Evolutionary conservation across 2,329 filamentous ascomycete species (phyloP).

Genomic region (Didymella pinodella): DNA sequence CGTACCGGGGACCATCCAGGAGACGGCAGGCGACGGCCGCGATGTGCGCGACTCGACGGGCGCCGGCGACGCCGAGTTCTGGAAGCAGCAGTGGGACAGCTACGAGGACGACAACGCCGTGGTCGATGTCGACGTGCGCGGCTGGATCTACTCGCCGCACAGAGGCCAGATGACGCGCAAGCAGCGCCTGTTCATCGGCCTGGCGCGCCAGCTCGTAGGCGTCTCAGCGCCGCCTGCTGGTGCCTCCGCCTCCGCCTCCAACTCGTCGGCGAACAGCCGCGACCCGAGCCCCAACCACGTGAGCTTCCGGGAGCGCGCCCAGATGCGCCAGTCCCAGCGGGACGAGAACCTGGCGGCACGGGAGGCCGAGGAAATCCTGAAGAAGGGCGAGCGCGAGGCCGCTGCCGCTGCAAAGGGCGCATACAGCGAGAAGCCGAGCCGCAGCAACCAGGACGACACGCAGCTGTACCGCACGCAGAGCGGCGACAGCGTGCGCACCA

Average conservation of each 20-base stretch:
- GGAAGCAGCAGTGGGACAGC: constrained; percentile 79
- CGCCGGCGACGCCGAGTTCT: constrained; percentile 74
- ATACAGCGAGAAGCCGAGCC: constrained; percentile 72
- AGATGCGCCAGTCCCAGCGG: constrained; percentile 60
- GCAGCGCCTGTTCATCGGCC: constrained; percentile 83
- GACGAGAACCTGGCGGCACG: constrained; percentile 73
- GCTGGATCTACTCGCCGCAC: constrained; percentile 92
- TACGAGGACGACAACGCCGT: constrained; percentile 84
- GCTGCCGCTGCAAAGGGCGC: constrained; percentile 73
- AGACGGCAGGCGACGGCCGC: constrained; percentile 51
- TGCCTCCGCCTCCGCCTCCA: constrained; percentile 43
- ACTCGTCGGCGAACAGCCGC: constrained; percentile 53
- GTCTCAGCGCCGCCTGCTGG: constrained; percentile 71
- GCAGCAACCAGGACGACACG: constrained; percentile 55
- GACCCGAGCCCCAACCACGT: constrained; percentile 53
- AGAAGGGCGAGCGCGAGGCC: constrained; percentile 74
- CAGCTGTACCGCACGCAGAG: constrained; percentile 51
- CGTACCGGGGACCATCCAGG: constrained; percentile 49
- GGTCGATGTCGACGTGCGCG: constrained; percentile 92
- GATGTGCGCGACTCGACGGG: constrained; percentile 55
- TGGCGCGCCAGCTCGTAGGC: constrained; percentile 87
- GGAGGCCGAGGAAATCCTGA: constrained; percentile 80
- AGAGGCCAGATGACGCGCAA: constrained; percentile 84
- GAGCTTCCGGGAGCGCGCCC: constrained; percentile 46
- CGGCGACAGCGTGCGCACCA: constrained; percentile 36